Evolutionary conservation across 2,329 filamentous ascomycete genomes (phyloP).

Genomic region (Diplodia corticola): DNA sequence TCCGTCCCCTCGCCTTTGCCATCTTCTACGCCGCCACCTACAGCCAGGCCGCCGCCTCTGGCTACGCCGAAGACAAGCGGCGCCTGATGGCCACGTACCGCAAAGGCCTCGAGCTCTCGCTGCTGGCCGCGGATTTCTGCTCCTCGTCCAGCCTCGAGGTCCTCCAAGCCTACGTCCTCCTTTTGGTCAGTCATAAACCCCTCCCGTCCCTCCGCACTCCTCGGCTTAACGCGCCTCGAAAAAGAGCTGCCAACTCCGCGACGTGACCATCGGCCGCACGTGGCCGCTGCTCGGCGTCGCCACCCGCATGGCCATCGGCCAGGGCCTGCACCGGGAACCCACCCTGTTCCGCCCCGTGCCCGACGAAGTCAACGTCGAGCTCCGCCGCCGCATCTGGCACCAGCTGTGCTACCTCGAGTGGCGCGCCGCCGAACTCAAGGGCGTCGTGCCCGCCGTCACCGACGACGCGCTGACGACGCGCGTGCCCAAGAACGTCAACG

Average conservation of each 20-base stretch:
- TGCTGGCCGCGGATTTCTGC: slow-evolving; percentile 38
- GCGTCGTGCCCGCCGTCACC: slow-evolving; percentile 37
- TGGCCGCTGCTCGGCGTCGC: slow-evolving; percentile 42
- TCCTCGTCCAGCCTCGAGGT: slow-evolving; percentile 40
- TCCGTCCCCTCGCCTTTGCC: slow-evolving; percentile 37
- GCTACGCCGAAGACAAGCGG: slow-evolving; percentile 36
- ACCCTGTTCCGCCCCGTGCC: slow-evolving; percentile 39
- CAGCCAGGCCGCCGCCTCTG: slow-evolving; percentile 33
- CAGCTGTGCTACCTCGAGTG: slow-evolving; percentile 41
- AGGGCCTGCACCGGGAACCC: slow-evolving; percentile 41
- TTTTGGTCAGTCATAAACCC: background rate
- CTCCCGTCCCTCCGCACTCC: background rate
- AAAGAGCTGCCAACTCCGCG: slow-evolving; percentile 27
- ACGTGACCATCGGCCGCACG: slow-evolving; percentile 42
- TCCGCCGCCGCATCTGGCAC: slow-evolving; percentile 40
- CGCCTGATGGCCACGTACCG: slow-evolving; percentile 35
- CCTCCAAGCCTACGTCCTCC: slow-evolving; percentile 38
- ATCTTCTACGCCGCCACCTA: slow-evolving; percentile 40
- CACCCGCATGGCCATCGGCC: slow-evolving; percentile 37
- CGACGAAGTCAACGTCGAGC: slow-evolving; percentile 39
- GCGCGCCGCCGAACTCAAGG: slow-evolving; percentile 40
- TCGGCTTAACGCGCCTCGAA: background rate
- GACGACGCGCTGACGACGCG: slow-evolving; percentile 41
- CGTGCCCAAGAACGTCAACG: slow-evolving; percentile 40
- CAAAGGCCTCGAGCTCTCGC: slow-evolving; percentile 37